phyloP scores from a whole-genome alignment of 1,284 basidiomycete genomes.

The Schizophyllum amplum region DNA sequence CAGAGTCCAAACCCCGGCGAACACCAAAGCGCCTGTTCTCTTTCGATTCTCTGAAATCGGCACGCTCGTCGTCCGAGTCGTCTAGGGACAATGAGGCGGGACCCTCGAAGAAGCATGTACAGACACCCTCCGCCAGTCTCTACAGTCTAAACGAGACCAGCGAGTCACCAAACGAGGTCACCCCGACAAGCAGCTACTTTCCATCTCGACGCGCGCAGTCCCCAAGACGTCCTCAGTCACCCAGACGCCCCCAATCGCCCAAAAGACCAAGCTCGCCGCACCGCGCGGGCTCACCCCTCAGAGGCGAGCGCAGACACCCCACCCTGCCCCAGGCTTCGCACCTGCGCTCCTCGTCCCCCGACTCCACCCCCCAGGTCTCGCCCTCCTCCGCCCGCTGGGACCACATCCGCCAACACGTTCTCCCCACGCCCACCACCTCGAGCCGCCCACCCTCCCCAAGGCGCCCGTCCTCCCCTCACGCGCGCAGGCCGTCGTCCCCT shows the following conservation, averaged over 20 bases:
- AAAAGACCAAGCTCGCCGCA: background rate
- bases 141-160: background rate
- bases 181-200: background rate
- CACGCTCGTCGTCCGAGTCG: slow-evolving; percentile 17
- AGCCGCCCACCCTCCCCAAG: slow-evolving; percentile 16
- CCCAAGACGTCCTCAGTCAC: background rate
- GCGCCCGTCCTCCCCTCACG: background rate
- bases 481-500: slow-evolving; percentile 12
- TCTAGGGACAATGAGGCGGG: too few relatives aligned
- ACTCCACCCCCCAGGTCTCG: slow-evolving; percentile 23
- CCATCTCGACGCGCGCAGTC: background rate
- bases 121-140: background rate
- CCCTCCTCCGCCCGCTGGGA: slow-evolving; percentile 44
- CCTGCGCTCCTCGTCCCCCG: slow-evolving; percentile 15
- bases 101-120: background rate
- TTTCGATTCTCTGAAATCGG: slow-evolving; percentile 26
- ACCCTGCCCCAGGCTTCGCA: slow-evolving; percentile 4
- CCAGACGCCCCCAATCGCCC: too few relatives aligned
- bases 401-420: slow-evolving; percentile 41
- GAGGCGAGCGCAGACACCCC: slow-evolving; percentile 4
- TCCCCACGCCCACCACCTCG: slow-evolving; percentile 23
- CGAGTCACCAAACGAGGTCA: background rate
- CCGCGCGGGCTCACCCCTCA: slow-evolving; percentile 3
- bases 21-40: slow-evolving; percentile 27
- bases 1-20: background rate